Evolutionary conservation across 441 rosid species (phyloP), one percentile per base, ranked within the genome.

Genomic region (Adansonia gregorii): DNA sequence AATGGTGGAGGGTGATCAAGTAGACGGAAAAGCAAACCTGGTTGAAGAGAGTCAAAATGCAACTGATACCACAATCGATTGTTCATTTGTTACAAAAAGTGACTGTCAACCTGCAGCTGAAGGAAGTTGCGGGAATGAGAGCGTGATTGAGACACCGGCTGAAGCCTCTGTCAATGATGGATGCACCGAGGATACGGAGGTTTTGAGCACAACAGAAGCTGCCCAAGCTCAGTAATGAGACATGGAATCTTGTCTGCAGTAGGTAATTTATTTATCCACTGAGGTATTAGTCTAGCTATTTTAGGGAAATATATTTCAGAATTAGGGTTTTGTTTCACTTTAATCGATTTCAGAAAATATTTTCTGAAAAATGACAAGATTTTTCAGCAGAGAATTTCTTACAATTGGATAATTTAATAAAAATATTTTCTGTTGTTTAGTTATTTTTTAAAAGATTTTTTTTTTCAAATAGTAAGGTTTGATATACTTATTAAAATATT

Each of bases 31-130:
- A 6, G 11, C 60, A 20, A 67, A 76, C 67, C 74, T 12, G 19
- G 79, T 41, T 67, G 74, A 85, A 73, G 87, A 79, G 72, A 76
- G 73, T 85, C 71, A 61, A 72, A 71, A 73, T 49, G 69, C 35
- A 15, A 60, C 67, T 67, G 63, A 56, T 51, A 67, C 68, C 51
- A 67, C 75, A 17, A 20, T 48, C 7, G 41, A 58, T 66, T 59
- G 67, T 70, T 61, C 76, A 31, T 76, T 82, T 49, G 48, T 51
- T n/a, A 65, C 31, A 46, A 75, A 69, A 52, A 48, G 77, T 65
- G 83, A 79, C 55, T 79, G 51, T 63, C 67, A 48, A 75, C 39
- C 79, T 54, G 55, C 72, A 3, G 72, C 72, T 4, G 72, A 67
- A 46, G 55, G 46, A 24, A 46, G 55, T 46, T 17, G 17, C 39